phyloP scores from a whole-genome alignment of 768 basidiomycete genomes.

The Lyophyllum decastes region DNA sequence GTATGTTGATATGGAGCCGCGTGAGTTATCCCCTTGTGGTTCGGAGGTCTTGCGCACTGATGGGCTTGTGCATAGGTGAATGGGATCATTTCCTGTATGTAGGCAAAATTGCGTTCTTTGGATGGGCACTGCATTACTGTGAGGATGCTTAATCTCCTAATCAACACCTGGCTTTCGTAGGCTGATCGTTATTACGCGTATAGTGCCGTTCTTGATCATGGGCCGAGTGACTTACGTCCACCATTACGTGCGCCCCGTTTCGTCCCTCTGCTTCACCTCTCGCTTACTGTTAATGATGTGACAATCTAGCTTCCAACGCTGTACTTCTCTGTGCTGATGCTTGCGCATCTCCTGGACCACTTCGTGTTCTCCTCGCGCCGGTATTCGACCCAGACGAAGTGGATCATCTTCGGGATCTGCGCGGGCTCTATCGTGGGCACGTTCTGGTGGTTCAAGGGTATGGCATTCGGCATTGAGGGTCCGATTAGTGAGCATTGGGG shows the following conservation, averaged over 20 bases:
- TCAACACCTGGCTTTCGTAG: neutral
- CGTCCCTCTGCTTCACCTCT: neutral
- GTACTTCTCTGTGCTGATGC: slow-evolving; percentile 95
- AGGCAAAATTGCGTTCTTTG: slow-evolving; percentile 85
- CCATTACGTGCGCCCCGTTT: slow-evolving; percentile 74
- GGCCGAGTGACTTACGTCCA: slow-evolving; percentile 95
- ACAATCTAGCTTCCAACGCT: slow-evolving; percentile 79
- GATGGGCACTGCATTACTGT: slow-evolving; percentile 93
- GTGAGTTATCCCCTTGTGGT: slow-evolving; percentile 42
- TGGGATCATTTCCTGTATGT: slow-evolving; percentile 97
- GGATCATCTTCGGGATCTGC: slow-evolving; percentile 67
- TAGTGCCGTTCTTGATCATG: slow-evolving; percentile 98
- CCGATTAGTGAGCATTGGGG: slow-evolving; percentile 82
- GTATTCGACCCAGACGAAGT: slow-evolving; percentile 64
- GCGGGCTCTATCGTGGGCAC: slow-evolving; percentile 62
- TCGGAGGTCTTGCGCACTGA: neutral
- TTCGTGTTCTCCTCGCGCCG: slow-evolving; percentile 82
- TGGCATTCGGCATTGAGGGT: slow-evolving; percentile 93
- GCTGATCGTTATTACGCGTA: slow-evolving; percentile 1
- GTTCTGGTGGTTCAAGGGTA: slow-evolving; percentile 94
- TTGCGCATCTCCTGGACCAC: slow-evolving; percentile 89
- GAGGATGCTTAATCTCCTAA: slow-evolving; percentile 26
- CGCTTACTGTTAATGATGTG: neutral
- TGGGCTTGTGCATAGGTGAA: slow-evolving; percentile 51
- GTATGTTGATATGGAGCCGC: slow-evolving; percentile 87